Evolutionary conservation across 371 early-diverging fungal genomes (phyloP).

Genomic region (Mucor sp.): DNA sequence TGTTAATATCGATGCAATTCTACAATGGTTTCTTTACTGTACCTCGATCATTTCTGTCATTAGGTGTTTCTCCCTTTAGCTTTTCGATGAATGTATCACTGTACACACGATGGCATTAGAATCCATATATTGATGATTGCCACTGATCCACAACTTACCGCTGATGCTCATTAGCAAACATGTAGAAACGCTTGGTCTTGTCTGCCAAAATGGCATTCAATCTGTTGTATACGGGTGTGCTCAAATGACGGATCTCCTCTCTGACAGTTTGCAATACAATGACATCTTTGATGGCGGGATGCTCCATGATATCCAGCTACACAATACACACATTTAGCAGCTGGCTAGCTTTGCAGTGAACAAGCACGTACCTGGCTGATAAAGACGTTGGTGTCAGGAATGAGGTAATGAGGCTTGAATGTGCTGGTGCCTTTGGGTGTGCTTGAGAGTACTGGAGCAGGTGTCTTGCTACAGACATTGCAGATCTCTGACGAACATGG

Average conservation of each 20-base stretch:
- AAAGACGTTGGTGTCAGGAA: constrained; percentile 96
- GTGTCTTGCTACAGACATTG: constrained; percentile 53
- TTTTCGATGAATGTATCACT: constrained; percentile 87
- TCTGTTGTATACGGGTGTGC: constrained; percentile 78
- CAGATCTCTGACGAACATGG: constrained; percentile 76
- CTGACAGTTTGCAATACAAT: constrained; percentile 92
- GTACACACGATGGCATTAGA: neutral
- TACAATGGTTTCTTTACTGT: neutral
- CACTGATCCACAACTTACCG: constrained; percentile 35
- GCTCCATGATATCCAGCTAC: constrained; percentile 93
- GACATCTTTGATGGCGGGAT: constrained; percentile 83
- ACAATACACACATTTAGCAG: neutral
- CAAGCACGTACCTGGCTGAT: constrained; percentile 76
- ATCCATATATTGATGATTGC: neutral
- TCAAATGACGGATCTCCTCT: constrained; percentile 86
- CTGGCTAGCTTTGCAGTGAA: neutral
- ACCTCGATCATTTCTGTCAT: constrained; percentile 94
- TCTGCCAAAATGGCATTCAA: constrained; percentile 74
- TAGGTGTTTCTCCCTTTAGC: constrained; percentile 81
- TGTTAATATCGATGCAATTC: neutral
- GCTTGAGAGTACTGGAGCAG: constrained; percentile 39
- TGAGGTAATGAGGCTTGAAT: constrained; percentile 71
- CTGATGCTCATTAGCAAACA: constrained; percentile 95
- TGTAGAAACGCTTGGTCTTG: constrained; percentile 73
- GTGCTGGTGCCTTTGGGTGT: constrained; percentile 51